phyloP scores from a whole-genome alignment of 306 rosid species.

The Corylus americana region DNA sequence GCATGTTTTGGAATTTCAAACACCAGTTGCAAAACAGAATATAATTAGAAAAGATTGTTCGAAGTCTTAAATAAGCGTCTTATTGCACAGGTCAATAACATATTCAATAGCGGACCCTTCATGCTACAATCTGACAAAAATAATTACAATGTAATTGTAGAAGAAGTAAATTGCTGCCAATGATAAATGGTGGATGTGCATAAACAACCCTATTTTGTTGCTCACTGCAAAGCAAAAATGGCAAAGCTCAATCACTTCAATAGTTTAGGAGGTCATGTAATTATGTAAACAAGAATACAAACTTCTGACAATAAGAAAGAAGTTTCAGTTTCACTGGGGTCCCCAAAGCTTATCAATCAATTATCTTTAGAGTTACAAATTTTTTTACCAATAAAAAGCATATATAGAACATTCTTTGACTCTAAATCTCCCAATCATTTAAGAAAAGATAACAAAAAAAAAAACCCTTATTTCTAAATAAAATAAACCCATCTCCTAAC shows the following conservation, averaged over 20 bases:
- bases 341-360: too few relatives aligned
- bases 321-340: too few relatives aligned
- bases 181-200: background rate
- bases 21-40: background rate
- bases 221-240: background rate
- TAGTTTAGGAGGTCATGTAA: too few relatives aligned
- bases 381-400: constrained; percentile 28
- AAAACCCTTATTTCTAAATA: background rate
- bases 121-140: background rate
- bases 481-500: constrained; percentile 42
- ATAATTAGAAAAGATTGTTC: too few relatives aligned
- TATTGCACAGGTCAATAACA: too few relatives aligned
- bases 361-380: constrained; percentile 36
- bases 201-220: background rate
- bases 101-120: background rate
- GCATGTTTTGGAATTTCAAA: background rate
- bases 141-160: background rate
- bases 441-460: background rate
- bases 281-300: too few relatives aligned
- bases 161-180: background rate
- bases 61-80: too few relatives aligned
- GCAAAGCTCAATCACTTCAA: background rate
- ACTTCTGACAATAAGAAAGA: too few relatives aligned
- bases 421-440: background rate
- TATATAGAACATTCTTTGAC: background rate